Percentiles rank a stretch among this genome's conserved stretches.
phyloP scores from a whole-genome alignment of 2,329 filamentous ascomycete genomes.

The Hymenoscyphus linearis region DNA sequence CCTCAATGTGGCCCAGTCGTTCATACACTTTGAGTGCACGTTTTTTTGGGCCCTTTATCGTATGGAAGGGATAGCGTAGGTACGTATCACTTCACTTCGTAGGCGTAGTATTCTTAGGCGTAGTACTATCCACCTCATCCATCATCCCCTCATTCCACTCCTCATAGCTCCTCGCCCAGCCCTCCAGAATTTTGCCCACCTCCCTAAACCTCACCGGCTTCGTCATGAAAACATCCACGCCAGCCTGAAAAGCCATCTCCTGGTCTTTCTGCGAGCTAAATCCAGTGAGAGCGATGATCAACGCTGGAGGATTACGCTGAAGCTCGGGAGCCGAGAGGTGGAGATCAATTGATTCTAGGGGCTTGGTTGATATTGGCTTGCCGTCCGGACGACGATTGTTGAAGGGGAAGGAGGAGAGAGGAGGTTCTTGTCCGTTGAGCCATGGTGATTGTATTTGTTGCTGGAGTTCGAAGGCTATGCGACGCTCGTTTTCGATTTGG shows the following conservation, averaged over 20 bases:
- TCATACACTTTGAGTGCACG: no score
- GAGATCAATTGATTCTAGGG: slow-evolving; percentile 1
- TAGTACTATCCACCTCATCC: not conserved
- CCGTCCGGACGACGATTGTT: not conserved
- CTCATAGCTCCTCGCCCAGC: slow-evolving; percentile 11
- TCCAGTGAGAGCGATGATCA: slow-evolving; percentile 48
- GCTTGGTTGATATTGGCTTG: not conserved
- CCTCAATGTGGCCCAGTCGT: no score
- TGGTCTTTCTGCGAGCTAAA: slow-evolving; percentile 44
- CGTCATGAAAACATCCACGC: slow-evolving; percentile 49
- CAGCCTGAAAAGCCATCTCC: slow-evolving; percentile 44
- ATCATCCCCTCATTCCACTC: not conserved
- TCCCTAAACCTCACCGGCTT: slow-evolving; percentile 39
- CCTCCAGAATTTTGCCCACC: slow-evolving; percentile 21
- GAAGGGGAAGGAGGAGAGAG: slow-evolving; percentile 7
- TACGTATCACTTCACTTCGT: no score
- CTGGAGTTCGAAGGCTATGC: slow-evolving; percentile 18
- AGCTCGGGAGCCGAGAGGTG: slow-evolving; percentile 31
- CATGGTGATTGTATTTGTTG: slow-evolving; percentile 13
- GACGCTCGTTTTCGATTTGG: slow-evolving; percentile 35
- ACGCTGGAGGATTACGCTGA: slow-evolving; percentile 27
- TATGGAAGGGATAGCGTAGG: no score
- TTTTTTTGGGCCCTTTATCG: no score
- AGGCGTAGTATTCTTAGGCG: no score
- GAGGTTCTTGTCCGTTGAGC: not conserved